phyloP scores from a whole-genome alignment of 192 early-diverging fungal genomes.

The Mortierella hygrophila region DNA sequence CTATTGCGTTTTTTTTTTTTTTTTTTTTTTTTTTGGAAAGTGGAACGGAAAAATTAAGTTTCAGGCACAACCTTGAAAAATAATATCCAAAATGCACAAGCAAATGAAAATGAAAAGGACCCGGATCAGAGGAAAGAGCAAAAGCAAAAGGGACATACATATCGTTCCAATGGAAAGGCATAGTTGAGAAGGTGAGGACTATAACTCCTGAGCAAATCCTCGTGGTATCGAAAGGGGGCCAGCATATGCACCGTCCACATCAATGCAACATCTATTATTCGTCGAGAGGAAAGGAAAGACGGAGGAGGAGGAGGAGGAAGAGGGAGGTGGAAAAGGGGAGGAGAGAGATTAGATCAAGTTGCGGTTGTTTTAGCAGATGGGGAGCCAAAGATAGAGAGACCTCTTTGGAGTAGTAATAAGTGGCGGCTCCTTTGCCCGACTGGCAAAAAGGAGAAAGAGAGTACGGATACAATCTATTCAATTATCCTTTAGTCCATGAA shows the following conservation, averaged over 20 bases:
- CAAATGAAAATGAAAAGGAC: background rate
- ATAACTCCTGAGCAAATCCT: slow-evolving; percentile 68
- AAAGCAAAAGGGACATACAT: slow-evolving; percentile 32
- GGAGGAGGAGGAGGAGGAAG: background rate
- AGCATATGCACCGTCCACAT: slow-evolving; percentile 77
- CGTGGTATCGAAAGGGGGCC: slow-evolving; percentile 67
- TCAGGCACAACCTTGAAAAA: background rate
- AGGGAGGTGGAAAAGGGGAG: background rate
- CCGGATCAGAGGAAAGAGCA: background rate
- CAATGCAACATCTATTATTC: slow-evolving; percentile 64
- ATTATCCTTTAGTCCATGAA: background rate
- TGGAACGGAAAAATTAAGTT: background rate
- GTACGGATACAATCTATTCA: background rate
- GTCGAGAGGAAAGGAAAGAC: slow-evolving; percentile 3
- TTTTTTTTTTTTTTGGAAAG: background rate
- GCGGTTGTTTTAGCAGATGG: background rate
- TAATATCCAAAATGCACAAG: background rate
- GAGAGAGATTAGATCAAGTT: background rate
- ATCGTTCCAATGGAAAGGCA: slow-evolving; percentile 61
- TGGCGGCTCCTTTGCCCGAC: background rate
- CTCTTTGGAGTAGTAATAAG: background rate
- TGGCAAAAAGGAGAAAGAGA: too few species aligned
- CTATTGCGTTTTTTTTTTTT: slow-evolving; percentile 18
- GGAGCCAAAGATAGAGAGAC: background rate
- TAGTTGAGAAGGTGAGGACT: slow-evolving; percentile 52